Conservation (phyloP, 345 rosid genomes). For the Microcos paniculata region DNA sequence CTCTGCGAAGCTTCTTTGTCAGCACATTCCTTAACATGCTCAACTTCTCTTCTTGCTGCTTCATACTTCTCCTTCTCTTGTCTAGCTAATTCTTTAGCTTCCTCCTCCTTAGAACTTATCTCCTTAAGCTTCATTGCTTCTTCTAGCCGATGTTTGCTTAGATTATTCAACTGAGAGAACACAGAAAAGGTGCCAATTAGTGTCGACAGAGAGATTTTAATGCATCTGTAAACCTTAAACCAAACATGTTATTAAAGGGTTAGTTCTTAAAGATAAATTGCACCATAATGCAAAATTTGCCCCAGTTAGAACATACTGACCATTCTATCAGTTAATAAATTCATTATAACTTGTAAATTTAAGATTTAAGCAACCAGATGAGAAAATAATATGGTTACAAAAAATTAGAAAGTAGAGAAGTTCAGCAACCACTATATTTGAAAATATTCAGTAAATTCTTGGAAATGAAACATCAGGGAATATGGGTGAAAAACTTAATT, state of each 20-base stretch:
- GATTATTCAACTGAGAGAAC: conserved; percentile 43
- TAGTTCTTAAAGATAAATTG: not conserved
- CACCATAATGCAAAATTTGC: not conserved
- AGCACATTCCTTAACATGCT: conserved; percentile 35
- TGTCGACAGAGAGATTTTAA: not conserved
- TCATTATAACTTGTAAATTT: not conserved
- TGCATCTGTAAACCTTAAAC: not conserved
- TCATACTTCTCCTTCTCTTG: conserved; percentile 58
- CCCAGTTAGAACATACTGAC: not conserved
- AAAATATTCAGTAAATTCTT: not conserved
- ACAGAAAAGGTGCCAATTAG: not conserved
- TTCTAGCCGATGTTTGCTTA: conserved; percentile 48
- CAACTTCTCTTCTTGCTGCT: conserved; percentile 59
- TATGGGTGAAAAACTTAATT: not conserved
- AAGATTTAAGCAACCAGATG: not conserved
- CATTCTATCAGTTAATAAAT: not conserved
- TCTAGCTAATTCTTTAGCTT: conserved; percentile 50
- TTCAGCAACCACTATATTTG: not conserved
- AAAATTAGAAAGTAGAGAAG: not conserved
- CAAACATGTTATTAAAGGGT: not conserved
- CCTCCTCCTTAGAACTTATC: conserved; percentile 50
- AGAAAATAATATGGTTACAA: not conserved
- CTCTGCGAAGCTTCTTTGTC: conserved; percentile 58
- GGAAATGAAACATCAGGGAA: not conserved
- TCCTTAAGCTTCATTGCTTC: conserved; percentile 59